Evolutionary conservation across 139 green algal species (phyloP).

Genomic region (Pleodorina starrii): DNA sequence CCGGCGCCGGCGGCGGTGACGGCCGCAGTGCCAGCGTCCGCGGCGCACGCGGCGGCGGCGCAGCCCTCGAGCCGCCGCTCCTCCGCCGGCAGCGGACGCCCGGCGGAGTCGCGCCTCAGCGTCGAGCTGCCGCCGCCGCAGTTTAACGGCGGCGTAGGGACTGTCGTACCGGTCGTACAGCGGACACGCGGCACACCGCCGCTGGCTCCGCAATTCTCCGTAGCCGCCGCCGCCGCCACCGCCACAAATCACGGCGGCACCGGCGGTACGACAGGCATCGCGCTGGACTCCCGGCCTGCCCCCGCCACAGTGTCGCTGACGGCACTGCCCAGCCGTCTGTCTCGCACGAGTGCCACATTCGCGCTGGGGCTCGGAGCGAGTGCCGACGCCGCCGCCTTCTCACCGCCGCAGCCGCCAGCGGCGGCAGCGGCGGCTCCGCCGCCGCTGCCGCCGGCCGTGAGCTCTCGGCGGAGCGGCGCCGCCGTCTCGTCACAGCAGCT

Average conservation of each 20-base stretch:
- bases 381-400: neutral
- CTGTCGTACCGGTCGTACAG: neutral
- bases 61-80: no score
- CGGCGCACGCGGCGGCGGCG: no score
- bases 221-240: no score
- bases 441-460: neutral
- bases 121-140: neutral
- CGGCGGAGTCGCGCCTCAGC: no score
- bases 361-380: neutral
- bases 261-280: no score
- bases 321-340: neutral
- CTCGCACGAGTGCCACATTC: neutral
- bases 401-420: neutral
- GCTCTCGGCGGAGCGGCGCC: neutral
- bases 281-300: no score
- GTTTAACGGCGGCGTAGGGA: neutral
- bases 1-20: neutral
- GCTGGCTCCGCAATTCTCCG: no score
- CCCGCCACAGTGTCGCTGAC: no score
- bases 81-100: no score
- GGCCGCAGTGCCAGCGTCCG: neutral
- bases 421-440: neutral
- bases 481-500: no score
- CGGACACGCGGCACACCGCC: neutral
- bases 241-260: no score